phyloP scores from a whole-genome alignment of 2,329 filamentous ascomycete genomes.

The Phoma sp. region DNA sequence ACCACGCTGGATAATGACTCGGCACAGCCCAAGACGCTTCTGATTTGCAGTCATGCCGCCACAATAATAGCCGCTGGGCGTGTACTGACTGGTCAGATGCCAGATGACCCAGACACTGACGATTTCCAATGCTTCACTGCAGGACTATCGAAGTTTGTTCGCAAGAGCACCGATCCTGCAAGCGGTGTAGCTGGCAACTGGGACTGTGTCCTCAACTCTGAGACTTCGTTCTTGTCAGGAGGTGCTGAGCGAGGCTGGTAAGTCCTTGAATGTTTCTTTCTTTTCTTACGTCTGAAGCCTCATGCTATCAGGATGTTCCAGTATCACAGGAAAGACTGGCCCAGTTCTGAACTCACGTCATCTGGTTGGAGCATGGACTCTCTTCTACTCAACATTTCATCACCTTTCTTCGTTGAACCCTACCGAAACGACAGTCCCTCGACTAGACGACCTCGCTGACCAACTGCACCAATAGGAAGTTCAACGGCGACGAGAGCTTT shows the following conservation, averaged over 20 bases:
- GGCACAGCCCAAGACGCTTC: conserved; percentile 68
- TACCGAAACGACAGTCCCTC: background rate
- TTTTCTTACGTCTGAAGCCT: background rate
- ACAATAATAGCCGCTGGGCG: conserved; percentile 86
- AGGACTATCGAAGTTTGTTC: conserved; percentile 72
- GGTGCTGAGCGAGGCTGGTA: conserved; percentile 92
- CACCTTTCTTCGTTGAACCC: background rate
- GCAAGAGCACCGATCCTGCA: conserved; percentile 55
- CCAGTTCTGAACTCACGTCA: conserved; percentile 4
- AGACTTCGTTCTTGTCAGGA: conserved; percentile 79
- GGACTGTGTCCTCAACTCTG: conserved; percentile 80
- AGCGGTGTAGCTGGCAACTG: conserved; percentile 76
- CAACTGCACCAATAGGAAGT: conserved; percentile 32
- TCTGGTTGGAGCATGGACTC: conserved; percentile 5
- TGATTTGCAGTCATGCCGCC: conserved; percentile 90
- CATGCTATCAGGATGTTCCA: conserved; percentile 5
- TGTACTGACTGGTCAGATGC: conserved; percentile 78
- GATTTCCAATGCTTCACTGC: conserved; percentile 89
- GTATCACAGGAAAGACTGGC: conserved; percentile 19
- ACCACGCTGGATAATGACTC: conserved; percentile 71
- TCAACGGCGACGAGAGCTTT: conserved; percentile 48
- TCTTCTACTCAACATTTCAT: conserved; percentile 3
- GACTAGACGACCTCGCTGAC: conserved; percentile 1
- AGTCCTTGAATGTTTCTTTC: conserved; percentile 21
- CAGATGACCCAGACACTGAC: conserved; percentile 71